Evolutionary conservation across 768 basidiomycete species (phyloP), one percentile per base, ranked within the genome.

Genomic region (Suillus tomentosus): DNA sequence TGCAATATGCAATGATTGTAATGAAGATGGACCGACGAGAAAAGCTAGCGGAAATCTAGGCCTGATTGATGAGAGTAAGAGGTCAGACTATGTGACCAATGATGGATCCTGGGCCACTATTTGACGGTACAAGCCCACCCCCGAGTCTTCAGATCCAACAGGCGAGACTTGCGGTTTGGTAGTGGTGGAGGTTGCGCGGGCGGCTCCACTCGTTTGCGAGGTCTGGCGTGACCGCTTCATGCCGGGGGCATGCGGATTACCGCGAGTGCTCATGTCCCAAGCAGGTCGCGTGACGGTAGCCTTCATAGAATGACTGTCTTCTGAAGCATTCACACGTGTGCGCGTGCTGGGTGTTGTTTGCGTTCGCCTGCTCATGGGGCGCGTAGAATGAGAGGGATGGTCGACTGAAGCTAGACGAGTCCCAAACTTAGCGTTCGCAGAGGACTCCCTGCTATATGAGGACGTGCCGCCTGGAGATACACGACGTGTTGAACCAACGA

Each of bases 371-470:
- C 87, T 91, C 7, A 85, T 80, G 8, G 90, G 85, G 37, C 92
- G 87, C 50, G 78, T 59, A 15, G 72, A 68, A 54, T 75, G 73
- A 3, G 81, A 76, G 48, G 47, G 51, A 55, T 77, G 76, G 45
- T 92, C 89, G 55, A 81, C 84, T 27, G 90, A 86, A 54, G 96
- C 79, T 43, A 96, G 80, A 19, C 95, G 86, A 48, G 87, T 86
- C 24, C 94, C 95, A 77, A 97, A 96, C 76, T 97, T 97, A 64
- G 95, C 95, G 70, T 95, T 92, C 19, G 92, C 93, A 60, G 90
- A 91, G 9, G 92, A 93, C 76, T 92, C 90, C 60, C 91, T 82
- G 10, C 85, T 88, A 69, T 92, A 92, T 14, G 88, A 84, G 19
- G 87, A 82, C 15, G 80, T 75, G 55, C 76, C 71, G 76, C 76